Evolutionary conservation across 2,329 filamentous ascomycete species (phyloP).

Genomic region (Neocatenulostroma microsporum): DNA sequence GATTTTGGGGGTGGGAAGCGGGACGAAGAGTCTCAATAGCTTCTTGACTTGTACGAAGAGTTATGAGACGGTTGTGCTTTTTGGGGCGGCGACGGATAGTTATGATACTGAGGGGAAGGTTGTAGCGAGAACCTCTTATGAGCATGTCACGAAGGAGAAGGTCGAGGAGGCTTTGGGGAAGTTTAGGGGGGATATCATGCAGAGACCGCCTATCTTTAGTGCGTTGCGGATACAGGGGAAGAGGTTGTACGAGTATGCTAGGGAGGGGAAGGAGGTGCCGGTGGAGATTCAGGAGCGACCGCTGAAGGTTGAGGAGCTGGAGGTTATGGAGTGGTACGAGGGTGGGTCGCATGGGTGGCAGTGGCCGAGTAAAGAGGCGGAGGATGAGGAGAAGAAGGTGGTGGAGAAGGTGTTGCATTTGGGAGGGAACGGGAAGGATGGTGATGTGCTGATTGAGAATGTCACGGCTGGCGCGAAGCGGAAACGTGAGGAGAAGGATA

Average conservation of each 20-base stretch:
- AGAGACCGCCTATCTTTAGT: constrained; percentile 87
- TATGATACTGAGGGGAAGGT: constrained; percentile 85
- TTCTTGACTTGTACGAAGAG: constrained; percentile 88
- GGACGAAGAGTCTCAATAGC: constrained; percentile 70
- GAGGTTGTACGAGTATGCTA: constrained; percentile 89
- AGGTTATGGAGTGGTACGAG: constrained; percentile 76
- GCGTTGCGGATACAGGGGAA: constrained; percentile 91
- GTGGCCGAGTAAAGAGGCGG: constrained; percentile 74
- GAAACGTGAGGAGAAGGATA: constrained; percentile 22
- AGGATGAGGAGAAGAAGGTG: constrained; percentile 63
- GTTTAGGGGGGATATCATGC: constrained; percentile 77
- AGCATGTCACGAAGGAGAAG: constrained; percentile 68
- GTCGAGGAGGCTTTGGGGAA: constrained; percentile 67
- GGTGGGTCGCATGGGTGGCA: constrained; percentile 70
- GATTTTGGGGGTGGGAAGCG: constrained; percentile 77
- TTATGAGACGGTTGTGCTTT: constrained; percentile 83
- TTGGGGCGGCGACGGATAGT: constrained; percentile 85
- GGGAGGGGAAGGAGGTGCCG: constrained; percentile 79
- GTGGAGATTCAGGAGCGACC: constrained; percentile 72
- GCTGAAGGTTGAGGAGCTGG: constrained; percentile 69
- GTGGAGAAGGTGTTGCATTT: constrained; percentile 57
- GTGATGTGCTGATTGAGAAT: constrained; percentile 5
- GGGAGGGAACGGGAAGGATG: constrained; percentile 25
- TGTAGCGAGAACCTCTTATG: constrained; percentile 64
- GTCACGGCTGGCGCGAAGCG: constrained; percentile 22